Evolutionary conservation across 176 grass and related monocot genomes (phyloP).

Genomic region (Saccharum officinarum): DNA sequence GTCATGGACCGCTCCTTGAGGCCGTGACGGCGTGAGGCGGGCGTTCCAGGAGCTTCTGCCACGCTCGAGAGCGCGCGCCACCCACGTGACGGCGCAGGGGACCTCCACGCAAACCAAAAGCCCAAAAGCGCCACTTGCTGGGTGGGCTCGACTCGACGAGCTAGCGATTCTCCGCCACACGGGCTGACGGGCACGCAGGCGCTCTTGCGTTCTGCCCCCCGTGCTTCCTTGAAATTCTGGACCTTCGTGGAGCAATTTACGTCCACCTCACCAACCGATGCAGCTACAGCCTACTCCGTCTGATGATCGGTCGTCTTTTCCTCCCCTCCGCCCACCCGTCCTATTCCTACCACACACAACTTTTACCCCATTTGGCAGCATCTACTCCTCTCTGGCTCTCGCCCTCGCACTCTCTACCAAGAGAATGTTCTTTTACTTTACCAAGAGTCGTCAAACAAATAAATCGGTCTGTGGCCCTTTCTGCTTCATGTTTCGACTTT

Average conservation of each 20-base stretch:
- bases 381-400: not conserved
- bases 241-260: not conserved
- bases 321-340: too few relatives aligned
- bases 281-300: too few relatives aligned
- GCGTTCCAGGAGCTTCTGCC: slow-evolving; percentile 27
- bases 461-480: too few relatives aligned
- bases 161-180: slow-evolving; percentile 20
- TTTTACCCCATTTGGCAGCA: not conserved
- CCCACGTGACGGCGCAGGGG: slow-evolving; percentile 14
- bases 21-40: not conserved
- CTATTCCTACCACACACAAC: too few relatives aligned
- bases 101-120: not conserved
- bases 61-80: not conserved
- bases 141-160: too few relatives aligned
- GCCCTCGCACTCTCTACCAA: not conserved
- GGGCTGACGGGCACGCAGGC: not conserved
- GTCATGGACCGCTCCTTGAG: slow-evolving; percentile 29
- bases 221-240: not conserved
- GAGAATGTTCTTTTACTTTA: not conserved
- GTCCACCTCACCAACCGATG: not conserved
- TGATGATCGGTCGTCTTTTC: not conserved
- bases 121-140: too few relatives aligned
- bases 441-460: not conserved
- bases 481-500: too few relatives aligned
- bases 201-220: slow-evolving; percentile 7